Conservation (phyloP, 768 basidiomycete genomes). For the Clitopilus hobsonii region DNA sequence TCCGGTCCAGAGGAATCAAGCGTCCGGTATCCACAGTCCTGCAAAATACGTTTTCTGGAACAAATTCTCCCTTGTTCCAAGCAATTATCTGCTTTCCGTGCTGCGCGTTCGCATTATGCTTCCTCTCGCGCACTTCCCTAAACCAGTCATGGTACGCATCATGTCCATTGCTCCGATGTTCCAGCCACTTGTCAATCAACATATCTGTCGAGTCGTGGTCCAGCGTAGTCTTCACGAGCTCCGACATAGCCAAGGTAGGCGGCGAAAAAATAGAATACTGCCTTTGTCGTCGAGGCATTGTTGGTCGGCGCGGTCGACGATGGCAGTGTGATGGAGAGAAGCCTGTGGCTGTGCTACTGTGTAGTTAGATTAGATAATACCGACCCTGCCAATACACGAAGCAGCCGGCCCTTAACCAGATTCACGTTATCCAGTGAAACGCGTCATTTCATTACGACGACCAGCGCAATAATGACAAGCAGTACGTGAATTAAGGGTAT, state of each 20-base stretch:
- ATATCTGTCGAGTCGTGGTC: constrained; percentile 73
- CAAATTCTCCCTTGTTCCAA: constrained; percentile 71
- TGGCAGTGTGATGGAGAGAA: constrained; percentile 9
- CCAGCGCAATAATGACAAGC: neutral
- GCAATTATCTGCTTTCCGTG: constrained; percentile 47
- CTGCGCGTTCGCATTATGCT: constrained; percentile 46
- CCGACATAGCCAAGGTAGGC: constrained; percentile 67
- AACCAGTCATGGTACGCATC: constrained; percentile 81
- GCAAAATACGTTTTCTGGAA: constrained; percentile 76
- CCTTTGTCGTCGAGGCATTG: constrained; percentile 39
- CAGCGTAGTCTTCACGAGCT: constrained; percentile 74
- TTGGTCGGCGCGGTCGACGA: constrained; percentile 2
- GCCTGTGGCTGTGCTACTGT: constrained; percentile 13
- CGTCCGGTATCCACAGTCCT: constrained; percentile 76
- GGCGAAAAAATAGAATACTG: constrained; percentile 63
- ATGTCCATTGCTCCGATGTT: constrained; percentile 54
- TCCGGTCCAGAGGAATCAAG: constrained; percentile 74
- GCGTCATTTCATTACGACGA: neutral
- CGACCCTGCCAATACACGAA: constrained; percentile 21
- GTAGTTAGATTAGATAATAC: constrained; percentile 14
- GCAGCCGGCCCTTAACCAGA: constrained; percentile 24
- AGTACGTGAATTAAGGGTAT: constrained; percentile 1
- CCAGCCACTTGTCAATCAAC: constrained; percentile 83
- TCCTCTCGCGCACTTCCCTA: constrained; percentile 60
- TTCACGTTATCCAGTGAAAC: neutral